Evolutionary conservation across 345 rosid genomes (phyloP).

Genomic region (Geranium rotundifolium): DNA sequence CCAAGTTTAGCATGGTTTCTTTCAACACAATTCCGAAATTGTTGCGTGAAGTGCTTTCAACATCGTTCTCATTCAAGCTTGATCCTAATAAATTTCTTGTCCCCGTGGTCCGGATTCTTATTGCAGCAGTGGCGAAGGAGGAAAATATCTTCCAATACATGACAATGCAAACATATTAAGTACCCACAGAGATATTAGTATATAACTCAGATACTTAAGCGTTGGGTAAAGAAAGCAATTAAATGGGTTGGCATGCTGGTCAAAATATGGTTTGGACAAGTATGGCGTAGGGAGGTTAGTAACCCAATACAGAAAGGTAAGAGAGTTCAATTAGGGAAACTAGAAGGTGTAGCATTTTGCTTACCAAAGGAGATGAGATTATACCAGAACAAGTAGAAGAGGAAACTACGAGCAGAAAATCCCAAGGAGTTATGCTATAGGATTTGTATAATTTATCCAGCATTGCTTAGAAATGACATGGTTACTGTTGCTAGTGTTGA

Average conservation of each 20-base stretch:
- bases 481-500: too few relatives aligned
- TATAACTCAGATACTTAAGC: background rate
- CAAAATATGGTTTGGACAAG: too few relatives aligned
- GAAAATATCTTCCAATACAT: conserved; percentile 41
- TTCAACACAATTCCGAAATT: conserved; percentile 67
- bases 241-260: background rate
- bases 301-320: too few relatives aligned
- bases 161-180: conserved; percentile 10
- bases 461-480: too few relatives aligned
- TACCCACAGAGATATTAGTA: background rate
- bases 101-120: conserved; percentile 50
- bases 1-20: conserved; percentile 74
- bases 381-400: too few relatives aligned
- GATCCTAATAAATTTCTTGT: conserved; percentile 19
- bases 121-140: conserved; percentile 57
- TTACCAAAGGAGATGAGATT: too few relatives aligned
- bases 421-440: too few relatives aligned
- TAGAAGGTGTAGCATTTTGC: too few relatives aligned
- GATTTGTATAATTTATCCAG: too few relatives aligned
- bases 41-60: conserved; percentile 39
- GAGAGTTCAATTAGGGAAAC: too few relatives aligned
- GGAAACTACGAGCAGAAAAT: too few relatives aligned
- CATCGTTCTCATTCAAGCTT: conserved; percentile 21
- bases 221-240: background rate
- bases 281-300: too few relatives aligned